A percentile compares a stretch with the other conserved stretches of the same genome.
phyloP scores from a whole-genome alignment of 345 rosid genomes.

The Aegle marmelos region DNA sequence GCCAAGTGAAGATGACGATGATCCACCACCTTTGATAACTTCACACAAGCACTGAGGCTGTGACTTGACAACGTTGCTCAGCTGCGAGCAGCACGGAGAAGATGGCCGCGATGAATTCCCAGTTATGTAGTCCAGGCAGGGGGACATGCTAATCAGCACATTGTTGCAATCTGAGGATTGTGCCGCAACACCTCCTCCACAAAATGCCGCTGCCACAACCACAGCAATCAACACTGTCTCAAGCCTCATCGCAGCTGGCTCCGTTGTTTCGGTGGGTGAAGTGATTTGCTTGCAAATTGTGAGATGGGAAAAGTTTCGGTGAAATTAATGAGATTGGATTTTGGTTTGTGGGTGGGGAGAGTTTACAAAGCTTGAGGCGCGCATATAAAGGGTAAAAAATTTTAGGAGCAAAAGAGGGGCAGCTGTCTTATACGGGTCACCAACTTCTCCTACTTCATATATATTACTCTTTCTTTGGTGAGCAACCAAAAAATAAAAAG shows the following conservation, averaged over 20 bases:
- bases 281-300: background rate
- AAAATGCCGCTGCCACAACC: background rate
- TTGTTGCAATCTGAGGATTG: constrained; percentile 19
- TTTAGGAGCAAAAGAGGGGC: background rate
- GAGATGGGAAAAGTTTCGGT: background rate
- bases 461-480: background rate
- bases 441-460: constrained; percentile 4
- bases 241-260: background rate
- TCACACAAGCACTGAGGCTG: constrained; percentile 31
- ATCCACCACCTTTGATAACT: constrained; percentile 24
- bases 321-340: background rate
- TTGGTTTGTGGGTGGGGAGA: background rate
- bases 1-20: constrained; percentile 19
- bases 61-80: constrained; percentile 17
- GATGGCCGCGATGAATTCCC: constrained; percentile 30
- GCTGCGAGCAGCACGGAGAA: constrained; percentile 29
- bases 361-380: background rate
- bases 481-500: constrained; percentile 5
- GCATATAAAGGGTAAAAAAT: background rate
- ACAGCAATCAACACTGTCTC: background rate
- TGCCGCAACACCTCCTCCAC: constrained; percentile 5
- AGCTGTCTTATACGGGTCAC: constrained; percentile 6
- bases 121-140: constrained; percentile 24
- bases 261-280: background rate
- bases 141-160: constrained; percentile 20